Evolutionary conservation across 2,329 filamentous ascomycete species (phyloP), one percentile per base, ranked within the genome.

Genomic region (Epichloe amarillans): DNA sequence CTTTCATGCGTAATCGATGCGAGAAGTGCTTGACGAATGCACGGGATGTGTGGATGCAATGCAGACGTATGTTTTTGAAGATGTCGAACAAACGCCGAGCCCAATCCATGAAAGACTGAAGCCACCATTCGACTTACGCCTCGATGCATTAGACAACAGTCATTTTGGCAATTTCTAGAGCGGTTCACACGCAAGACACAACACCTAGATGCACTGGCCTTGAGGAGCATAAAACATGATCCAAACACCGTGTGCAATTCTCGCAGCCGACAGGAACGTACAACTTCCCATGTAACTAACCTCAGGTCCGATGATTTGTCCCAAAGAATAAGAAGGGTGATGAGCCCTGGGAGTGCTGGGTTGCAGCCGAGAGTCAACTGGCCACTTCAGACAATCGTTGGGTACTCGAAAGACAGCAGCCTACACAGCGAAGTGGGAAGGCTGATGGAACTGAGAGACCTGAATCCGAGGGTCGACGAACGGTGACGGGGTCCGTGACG

Each of bases 401-500:
- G 23, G 15, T 50, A 41, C 41, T 51, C 50, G 50, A 50, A 6
- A 57, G 52, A 62, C 53, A 58, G 50, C 49, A 54, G 56, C 60
- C 61, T 55, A 52, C 55, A 54, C 58, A 47, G 56, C 54, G 54
- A 55, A 56, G 59, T 60, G 57, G 59, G 56, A 55, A 58, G 52
- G 55, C 52, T 56, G 52, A 53, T 52, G 55, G 51, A 43, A 55
- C 61, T 66, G 60, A 64, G 55, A 56, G 51, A 57, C 55, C 54
- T 49, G 58, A 61, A 59, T 57, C 58, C 56, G 57, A 50, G 35
- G 26, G 56, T 57, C 58, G 49, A 56, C 58, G 57, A 61, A 61
- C 55, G 43, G 40, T 53, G 56, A 45, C 45, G 41, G 50, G 54
- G 49, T 60, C 61, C 63, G 62, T 59, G 64, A 67, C 61, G 60